A percentile compares a stretch with the other conserved stretches of the same genome.
Conservation (phyloP, 192 early-diverging fungal genomes). For the Coemansia umbellata region DNA sequence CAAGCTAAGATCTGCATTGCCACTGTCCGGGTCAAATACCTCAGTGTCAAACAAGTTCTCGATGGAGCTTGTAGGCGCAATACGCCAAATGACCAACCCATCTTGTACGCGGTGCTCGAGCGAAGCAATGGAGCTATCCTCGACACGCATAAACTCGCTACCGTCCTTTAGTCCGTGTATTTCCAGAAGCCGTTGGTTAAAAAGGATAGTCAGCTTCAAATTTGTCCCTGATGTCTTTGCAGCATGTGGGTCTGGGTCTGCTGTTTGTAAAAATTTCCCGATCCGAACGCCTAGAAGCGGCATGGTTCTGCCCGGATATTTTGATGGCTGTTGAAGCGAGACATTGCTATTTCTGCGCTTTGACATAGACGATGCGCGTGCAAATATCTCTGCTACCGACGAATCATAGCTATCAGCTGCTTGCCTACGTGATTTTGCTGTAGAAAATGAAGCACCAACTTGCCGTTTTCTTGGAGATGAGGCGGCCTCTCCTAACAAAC, state of each 20-base stretch:
- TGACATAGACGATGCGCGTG: too few relatives aligned
- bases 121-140: constrained; percentile 11
- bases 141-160: constrained; percentile 13
- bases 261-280: constrained; percentile 11
- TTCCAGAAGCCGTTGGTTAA: constrained; percentile 9
- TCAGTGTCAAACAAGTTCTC: constrained; percentile 24
- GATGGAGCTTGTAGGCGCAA: constrained; percentile 19
- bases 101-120: constrained; percentile 10
- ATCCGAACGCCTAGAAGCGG: constrained; percentile 24
- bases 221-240: background rate
- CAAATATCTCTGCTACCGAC: background rate
- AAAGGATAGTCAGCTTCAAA: constrained; percentile 11
- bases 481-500: background rate
- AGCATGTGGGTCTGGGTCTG: constrained; percentile 1
- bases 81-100: constrained; percentile 17
- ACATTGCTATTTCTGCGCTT: too few relatives aligned
- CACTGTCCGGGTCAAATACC: constrained; percentile 30
- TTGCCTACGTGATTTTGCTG: background rate
- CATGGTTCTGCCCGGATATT: constrained; percentile 7
- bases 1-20: constrained; percentile 4
- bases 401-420: background rate
- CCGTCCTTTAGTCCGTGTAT: constrained; percentile 18
- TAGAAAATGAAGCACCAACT: background rate
- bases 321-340: too few relatives aligned
- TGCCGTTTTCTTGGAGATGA: background rate